Conservation (phyloP, 139 green algal species). For the Coccomyxa sp. region DNA sequence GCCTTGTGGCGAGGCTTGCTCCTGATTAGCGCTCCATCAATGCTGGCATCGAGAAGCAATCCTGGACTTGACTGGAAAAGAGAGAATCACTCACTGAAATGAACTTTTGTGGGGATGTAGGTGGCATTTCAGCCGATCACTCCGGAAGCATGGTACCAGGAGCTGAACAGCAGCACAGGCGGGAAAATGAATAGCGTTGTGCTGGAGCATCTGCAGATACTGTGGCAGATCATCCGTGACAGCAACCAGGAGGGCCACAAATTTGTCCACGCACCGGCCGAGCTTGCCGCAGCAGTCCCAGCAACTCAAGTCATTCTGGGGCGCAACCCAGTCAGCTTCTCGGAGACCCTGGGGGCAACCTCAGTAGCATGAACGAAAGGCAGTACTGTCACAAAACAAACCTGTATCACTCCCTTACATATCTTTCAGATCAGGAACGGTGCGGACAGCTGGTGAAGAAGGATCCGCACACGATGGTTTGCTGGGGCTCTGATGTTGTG, state of each 20-base stretch:
- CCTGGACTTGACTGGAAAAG: not conserved
- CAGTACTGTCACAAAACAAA: too few species aligned
- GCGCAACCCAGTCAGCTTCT: too few species aligned
- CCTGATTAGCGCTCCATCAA: not conserved
- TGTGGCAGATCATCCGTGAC: not conserved
- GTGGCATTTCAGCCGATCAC: not conserved
- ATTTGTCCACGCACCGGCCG: too few species aligned
- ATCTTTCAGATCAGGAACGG: not conserved
- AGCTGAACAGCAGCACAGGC: not conserved
- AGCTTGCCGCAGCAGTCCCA: too few species aligned
- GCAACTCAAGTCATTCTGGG: too few species aligned
- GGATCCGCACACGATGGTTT: too few species aligned
- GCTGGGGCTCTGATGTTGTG: not conserved
- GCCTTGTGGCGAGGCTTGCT: not conserved
- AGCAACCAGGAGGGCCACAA: not conserved
- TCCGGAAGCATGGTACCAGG: not conserved
- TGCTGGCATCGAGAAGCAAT: not conserved
- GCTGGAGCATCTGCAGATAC: not conserved
- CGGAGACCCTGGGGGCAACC: too few species aligned
- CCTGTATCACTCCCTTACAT: too few species aligned
- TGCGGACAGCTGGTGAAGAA: too few species aligned
- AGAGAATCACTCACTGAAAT: not conserved
- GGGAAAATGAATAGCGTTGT: not conserved
- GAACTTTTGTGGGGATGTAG: not conserved
- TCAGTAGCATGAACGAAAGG: too few species aligned